These are phyloP conservation scores for Gentiana straminea DNA, from an alignment of 257 asterid species.

Conservation along the genomic window DNA sequence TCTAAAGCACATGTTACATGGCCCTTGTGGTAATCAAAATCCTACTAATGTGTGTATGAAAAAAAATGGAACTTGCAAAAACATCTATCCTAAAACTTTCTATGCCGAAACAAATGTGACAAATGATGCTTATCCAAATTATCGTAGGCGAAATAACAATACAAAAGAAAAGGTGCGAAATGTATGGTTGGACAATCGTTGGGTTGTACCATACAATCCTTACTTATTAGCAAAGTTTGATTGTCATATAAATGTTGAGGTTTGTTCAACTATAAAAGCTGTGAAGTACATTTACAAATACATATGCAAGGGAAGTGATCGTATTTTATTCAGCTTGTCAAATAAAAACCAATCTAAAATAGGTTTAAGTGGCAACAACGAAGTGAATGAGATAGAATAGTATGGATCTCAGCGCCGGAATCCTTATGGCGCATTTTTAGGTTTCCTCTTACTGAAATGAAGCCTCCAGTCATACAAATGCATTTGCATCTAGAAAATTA, in stretches of 20 bases:
- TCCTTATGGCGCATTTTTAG: background rate
- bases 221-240: background rate
- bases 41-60: background rate
- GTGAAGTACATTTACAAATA: conserved; percentile 2
- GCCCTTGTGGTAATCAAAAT: background rate
- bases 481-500: background rate
- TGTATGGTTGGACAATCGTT: background rate
- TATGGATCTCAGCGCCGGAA: background rate
- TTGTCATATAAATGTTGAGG: background rate
- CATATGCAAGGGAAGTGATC: background rate
- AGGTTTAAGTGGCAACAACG: background rate
- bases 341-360: background rate
- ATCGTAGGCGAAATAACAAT: background rate
- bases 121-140: background rate
- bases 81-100: background rate
- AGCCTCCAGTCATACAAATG: background rate
- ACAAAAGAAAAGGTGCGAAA: background rate
- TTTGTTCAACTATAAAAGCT: background rate
- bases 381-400: background rate
- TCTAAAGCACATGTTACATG: conserved; percentile 1
- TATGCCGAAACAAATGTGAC: background rate
- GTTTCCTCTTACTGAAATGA: background rate
- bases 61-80: background rate
- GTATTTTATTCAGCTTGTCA: too few species aligned
- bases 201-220: background rate